These are phyloP conservation scores for Telfairia occidentalis DNA, from an alignment of 331 rosid species.

Conservation along the genomic window DNA sequence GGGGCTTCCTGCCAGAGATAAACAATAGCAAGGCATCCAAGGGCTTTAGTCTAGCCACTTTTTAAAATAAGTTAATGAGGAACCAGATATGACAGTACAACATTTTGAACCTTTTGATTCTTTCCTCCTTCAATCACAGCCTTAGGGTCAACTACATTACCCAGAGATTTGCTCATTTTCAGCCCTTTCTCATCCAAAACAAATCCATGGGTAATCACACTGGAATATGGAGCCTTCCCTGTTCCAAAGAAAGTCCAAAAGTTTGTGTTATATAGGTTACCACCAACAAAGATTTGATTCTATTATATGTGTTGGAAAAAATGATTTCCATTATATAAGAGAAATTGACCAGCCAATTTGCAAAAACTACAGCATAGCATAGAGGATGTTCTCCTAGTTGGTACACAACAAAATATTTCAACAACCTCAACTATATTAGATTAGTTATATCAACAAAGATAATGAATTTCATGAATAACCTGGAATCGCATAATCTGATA, in stretches of 20 bases:
- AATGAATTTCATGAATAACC: not conserved
- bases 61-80: slow-evolving; percentile 14
- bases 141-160: slow-evolving; percentile 86
- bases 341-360: not conserved
- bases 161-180: slow-evolving; percentile 98
- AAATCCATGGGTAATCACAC: slow-evolving; percentile 94
- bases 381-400: not conserved
- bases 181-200: slow-evolving; percentile 91
- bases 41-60: slow-evolving; percentile 5
- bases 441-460: not conserved
- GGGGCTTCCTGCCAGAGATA: slow-evolving; percentile 67
- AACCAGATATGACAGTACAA: not conserved
- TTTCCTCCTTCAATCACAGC: slow-evolving; percentile 90
- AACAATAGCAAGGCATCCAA: slow-evolving; percentile 1
- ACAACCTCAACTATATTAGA: not conserved
- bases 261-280: not conserved
- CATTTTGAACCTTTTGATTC: slow-evolving; percentile 57
- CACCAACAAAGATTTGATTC: not conserved
- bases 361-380: not conserved
- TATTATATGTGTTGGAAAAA: not conserved
- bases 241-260: slow-evolving; percentile 24
- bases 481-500: not conserved
- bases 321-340: not conserved
- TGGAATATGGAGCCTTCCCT: slow-evolving; percentile 92
- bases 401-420: not conserved